These are phyloP conservation scores for Nakaseomyces nivariensis DNA, from an alignment of 1,139 yeast species.

Conservation along the genomic window DNA sequence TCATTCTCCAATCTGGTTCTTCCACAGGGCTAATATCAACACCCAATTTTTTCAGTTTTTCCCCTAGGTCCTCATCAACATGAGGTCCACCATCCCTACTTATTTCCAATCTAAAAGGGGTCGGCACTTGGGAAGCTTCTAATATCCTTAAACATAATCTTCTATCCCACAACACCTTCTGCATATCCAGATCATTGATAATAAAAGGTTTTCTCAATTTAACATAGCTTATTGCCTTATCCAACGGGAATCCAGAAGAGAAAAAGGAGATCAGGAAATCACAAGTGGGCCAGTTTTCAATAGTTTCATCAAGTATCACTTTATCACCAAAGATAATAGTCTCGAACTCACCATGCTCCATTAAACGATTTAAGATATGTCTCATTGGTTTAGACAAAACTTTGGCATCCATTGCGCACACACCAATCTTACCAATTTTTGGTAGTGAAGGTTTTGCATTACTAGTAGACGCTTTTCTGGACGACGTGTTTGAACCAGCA, in stretches of 20 bases:
- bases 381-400: slow-evolving; percentile 94
- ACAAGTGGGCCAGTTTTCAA: slow-evolving; percentile 98
- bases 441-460: slow-evolving; percentile 42
- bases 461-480: slow-evolving; percentile 28
- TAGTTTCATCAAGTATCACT: slow-evolving; percentile 83
- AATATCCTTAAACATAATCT: slow-evolving; percentile 76
- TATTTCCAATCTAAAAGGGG: slow-evolving; percentile 80
- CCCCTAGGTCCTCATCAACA: slow-evolving; percentile 53
- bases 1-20: slow-evolving; percentile 83
- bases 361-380: slow-evolving; percentile 74
- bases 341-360: slow-evolving; percentile 92
- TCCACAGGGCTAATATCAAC: slow-evolving; percentile 39
- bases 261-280: slow-evolving; percentile 89
- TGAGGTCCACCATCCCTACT: slow-evolving; percentile 96
- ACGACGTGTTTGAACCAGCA: slow-evolving; percentile 21
- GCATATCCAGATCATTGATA: slow-evolving; percentile 83
- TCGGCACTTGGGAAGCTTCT: slow-evolving; percentile 74
- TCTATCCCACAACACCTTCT: slow-evolving; percentile 93
- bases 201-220: slow-evolving; percentile 82
- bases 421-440: slow-evolving; percentile 88
- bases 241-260: slow-evolving; percentile 92
- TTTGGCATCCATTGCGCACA: slow-evolving; percentile 97
- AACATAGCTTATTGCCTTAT: slow-evolving; percentile 87
- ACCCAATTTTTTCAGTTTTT: slow-evolving; percentile 50
- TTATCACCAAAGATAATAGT: slow-evolving; percentile 96